A percentile compares a stretch with the other conserved stretches of the same genome.
These are phyloP conservation scores for Boeremia exigua DNA, from an alignment of 2,329 filamentous ascomycete species.

Conservation along the genomic window DNA sequence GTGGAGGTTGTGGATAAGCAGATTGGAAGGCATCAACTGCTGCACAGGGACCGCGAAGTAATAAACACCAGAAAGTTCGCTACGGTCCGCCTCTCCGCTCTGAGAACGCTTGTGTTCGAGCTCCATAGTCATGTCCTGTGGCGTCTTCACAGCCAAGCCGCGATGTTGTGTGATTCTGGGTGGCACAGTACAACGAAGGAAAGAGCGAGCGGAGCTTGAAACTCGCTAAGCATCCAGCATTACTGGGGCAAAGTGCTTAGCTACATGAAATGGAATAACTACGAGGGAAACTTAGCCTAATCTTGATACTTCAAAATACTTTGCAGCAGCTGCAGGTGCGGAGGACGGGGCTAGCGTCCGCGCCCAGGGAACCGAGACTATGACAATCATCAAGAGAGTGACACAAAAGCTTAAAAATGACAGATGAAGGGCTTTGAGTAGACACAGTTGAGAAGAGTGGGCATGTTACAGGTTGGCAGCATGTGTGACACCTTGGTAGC, in stretches of 20 bases:
- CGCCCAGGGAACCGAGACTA: background rate
- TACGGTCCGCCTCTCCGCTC: conserved; percentile 20
- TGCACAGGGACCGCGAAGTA: conserved; percentile 35
- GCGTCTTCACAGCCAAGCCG: conserved; percentile 15
- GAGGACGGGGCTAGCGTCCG: conserved; percentile 16
- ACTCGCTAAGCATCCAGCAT: conserved; percentile 35
- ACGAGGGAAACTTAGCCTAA: conserved; percentile 24
- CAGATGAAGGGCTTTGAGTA: background rate
- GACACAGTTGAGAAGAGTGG: conserved; percentile 9
- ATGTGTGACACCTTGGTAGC: conserved; percentile 9
- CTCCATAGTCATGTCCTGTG: conserved; percentile 21
- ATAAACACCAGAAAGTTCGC: conserved; percentile 41
- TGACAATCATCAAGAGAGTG: background rate
- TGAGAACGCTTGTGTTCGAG: conserved; percentile 18
- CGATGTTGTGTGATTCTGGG: conserved; percentile 16
- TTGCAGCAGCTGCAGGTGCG: conserved; percentile 32
- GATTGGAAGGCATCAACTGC: conserved; percentile 26
- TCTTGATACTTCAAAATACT: conserved; percentile 25
- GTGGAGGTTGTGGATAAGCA: conserved; percentile 27
- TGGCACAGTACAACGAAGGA: conserved; percentile 19
- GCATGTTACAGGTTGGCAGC: conserved; percentile 15
- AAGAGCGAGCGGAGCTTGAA: conserved; percentile 35
- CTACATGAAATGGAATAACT: conserved; percentile 1
- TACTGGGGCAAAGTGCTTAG: conserved; percentile 12
- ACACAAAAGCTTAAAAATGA: conserved; percentile 13